phyloP scores from a whole-genome alignment of 306 rosid species.

The Datisca glomerata region DNA sequence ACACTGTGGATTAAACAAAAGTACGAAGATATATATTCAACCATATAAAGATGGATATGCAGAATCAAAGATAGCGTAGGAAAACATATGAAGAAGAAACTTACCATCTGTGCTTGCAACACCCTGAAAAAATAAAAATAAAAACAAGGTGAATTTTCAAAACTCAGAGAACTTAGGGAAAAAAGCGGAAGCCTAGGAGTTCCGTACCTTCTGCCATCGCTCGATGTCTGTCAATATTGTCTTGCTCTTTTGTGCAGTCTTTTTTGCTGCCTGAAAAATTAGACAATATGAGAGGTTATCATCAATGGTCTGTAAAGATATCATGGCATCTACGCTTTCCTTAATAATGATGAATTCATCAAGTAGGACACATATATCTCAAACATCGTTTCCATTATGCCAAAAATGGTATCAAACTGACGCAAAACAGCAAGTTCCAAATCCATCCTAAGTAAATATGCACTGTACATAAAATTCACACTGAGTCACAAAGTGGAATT shows the following conservation, averaged over 20 bases:
- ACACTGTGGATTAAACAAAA: slow-evolving; percentile 36
- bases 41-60: background rate
- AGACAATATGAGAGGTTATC: slow-evolving; percentile 1
- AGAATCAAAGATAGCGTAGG: slow-evolving; percentile 1
- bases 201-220: slow-evolving; percentile 95
- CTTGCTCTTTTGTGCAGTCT: slow-evolving; percentile 83
- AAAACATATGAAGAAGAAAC: slow-evolving; percentile 15
- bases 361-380: no score
- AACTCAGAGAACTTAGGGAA: background rate
- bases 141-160: slow-evolving; percentile 1
- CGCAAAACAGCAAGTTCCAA: no score
- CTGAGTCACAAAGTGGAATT: no score
- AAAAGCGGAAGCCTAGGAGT: slow-evolving; percentile 4
- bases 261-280: slow-evolving; percentile 77
- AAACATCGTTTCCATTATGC: no score
- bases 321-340: no score
- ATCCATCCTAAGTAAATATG: no score
- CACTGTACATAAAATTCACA: no score
- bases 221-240: slow-evolving; percentile 85
- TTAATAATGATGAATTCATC: no score
- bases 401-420: no score
- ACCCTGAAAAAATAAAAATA: slow-evolving; percentile 47
- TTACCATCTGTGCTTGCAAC: slow-evolving; percentile 90
- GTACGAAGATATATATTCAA: background rate
- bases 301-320: no score